Percentiles rank a stretch among this genome's conserved stretches.
Conservation (phyloP, 169 alveolate genomes). For the Plasmodium chabaudi region DNA sequence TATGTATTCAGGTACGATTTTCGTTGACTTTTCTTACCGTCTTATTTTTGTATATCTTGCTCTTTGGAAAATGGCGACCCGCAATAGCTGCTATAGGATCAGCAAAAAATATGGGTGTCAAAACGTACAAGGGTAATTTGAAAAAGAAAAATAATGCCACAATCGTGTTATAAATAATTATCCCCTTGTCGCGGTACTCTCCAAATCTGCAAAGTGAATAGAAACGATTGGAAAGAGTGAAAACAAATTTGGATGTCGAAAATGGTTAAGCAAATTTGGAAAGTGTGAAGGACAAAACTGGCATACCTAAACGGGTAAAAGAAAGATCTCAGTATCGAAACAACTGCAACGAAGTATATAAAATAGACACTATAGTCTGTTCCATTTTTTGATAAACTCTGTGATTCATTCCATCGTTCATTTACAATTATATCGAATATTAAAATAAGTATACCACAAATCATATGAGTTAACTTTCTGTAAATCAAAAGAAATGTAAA, state of each 20-base stretch:
- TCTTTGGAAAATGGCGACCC: constrained; percentile 27
- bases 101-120: constrained; percentile 62
- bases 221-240: not conserved
- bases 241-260: too few relatives aligned
- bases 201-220: constrained; percentile 30
- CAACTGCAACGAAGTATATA: constrained; percentile 22
- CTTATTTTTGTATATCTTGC: constrained; percentile 36
- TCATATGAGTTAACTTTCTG: constrained; percentile 58
- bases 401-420: constrained; percentile 3
- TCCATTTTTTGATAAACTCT: too few relatives aligned
- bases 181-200: constrained; percentile 32
- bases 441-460: constrained; percentile 52
- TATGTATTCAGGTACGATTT: not conserved
- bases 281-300: too few relatives aligned
- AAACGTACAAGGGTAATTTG: constrained; percentile 46
- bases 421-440: constrained; percentile 34
- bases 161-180: constrained; percentile 32
- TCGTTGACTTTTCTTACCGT: constrained; percentile 20
- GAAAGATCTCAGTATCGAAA: constrained; percentile 32
- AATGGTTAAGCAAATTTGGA: too few relatives aligned
- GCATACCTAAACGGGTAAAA: constrained; percentile 57
- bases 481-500: not conserved
- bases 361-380: constrained; percentile 17
- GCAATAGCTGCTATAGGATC: constrained; percentile 73
- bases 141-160: constrained; percentile 57